A percentile compares a stretch with the other conserved stretches of the same genome.
Conservation (phyloP, 306 rosid species). For the Cotoneaster glaucophyllus region DNA sequence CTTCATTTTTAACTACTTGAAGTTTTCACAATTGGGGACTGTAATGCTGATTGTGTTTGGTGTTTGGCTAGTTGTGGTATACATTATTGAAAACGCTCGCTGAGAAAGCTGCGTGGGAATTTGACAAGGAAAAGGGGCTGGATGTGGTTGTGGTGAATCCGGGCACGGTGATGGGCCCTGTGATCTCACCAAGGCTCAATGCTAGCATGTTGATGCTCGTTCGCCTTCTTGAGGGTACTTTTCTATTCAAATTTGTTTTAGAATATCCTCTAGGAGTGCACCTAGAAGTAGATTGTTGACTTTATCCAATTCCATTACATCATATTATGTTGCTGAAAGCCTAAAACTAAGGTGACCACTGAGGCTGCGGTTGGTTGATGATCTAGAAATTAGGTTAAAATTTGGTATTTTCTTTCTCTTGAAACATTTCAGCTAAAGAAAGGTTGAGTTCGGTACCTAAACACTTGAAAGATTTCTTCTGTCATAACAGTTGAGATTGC, state of each 20-base stretch:
- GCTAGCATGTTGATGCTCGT: conserved; percentile 80
- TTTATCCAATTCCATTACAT: no score
- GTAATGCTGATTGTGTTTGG: conserved; percentile 1
- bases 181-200: conserved; percentile 67
- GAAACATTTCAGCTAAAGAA: background rate
- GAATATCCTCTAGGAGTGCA: background rate
- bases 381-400: background rate
- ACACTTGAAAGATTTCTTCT: background rate
- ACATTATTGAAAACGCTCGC: conserved; percentile 77
- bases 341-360: no score
- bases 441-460: no score
- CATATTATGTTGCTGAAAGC: no score
- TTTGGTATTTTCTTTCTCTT: no score
- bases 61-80: conserved; percentile 66
- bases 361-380: background rate
- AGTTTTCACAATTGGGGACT: background rate
- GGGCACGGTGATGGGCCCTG: conserved; percentile 83
- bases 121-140: conserved; percentile 66
- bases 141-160: conserved; percentile 93
- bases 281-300: background rate
- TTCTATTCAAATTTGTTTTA: background rate
- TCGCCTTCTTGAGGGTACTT: conserved; percentile 68
- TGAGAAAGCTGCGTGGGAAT: conserved; percentile 87
- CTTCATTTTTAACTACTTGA: background rate
- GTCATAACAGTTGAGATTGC: no score